Percentiles rank a stretch among this genome's conserved stretches.
Evolutionary conservation across 306 rosid species (phyloP).

Genomic region (Trifolium repens): DNA sequence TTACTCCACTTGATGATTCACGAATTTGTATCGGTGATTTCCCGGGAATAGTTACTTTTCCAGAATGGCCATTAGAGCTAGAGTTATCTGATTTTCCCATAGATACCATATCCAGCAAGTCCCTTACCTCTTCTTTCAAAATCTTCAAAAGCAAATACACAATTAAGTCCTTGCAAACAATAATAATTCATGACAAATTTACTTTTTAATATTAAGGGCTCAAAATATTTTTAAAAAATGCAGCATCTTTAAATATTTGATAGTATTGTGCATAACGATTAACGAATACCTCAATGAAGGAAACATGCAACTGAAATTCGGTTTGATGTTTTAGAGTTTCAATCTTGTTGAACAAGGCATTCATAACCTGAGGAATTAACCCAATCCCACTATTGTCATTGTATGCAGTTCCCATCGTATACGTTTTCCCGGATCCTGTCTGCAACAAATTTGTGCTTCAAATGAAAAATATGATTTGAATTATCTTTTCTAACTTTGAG

Average conservation of each 20-base stretch:
- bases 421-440: constrained; percentile 94
- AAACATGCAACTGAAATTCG: constrained; percentile 79
- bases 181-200: constrained; percentile 29
- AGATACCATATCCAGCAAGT: constrained; percentile 67
- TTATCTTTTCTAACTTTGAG: constrained; percentile 35
- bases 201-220: background rate
- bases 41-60: constrained; percentile 60
- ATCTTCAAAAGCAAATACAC: constrained; percentile 61
- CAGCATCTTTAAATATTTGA: background rate
- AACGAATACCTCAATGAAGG: constrained; percentile 73
- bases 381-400: constrained; percentile 61
- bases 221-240: background rate
- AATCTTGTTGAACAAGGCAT: constrained; percentile 70
- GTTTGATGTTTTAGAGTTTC: constrained; percentile 69
- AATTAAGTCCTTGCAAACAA: constrained; percentile 31
- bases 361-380: constrained; percentile 74
- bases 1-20: constrained; percentile 75
- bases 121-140: constrained; percentile 83
- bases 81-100: constrained; percentile 59
- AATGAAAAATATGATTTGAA: constrained; percentile 35
- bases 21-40: constrained; percentile 75
- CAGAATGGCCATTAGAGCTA: constrained; percentile 59
- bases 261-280: background rate
- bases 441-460: constrained; percentile 47
- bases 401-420: constrained; percentile 87